These are phyloP conservation scores for Noccaea caerulescens DNA, from an alignment of 345 rosid genomes.

Conservation along the genomic window DNA sequence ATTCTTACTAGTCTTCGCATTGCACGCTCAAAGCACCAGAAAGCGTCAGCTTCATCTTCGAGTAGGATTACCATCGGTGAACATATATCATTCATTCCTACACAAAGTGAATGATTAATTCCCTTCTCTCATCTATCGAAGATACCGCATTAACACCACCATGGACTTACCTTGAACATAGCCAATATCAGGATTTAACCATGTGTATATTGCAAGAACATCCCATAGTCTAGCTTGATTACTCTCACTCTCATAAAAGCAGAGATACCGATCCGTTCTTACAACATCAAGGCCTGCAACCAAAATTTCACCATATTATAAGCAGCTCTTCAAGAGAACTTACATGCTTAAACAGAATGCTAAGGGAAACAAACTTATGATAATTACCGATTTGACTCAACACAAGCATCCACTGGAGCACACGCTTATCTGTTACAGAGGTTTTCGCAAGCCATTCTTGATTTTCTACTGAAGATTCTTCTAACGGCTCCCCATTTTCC, in stretches of 20 bases:
- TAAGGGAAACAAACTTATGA: background rate
- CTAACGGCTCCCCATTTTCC: constrained; percentile 69
- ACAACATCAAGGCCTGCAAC: constrained; percentile 84
- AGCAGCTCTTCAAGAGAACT: constrained; percentile 3
- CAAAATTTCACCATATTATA: constrained; percentile 11
- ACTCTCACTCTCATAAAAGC: constrained; percentile 70
- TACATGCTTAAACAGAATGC: background rate
- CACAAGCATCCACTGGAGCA: constrained; percentile 74
- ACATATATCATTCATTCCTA: constrained; percentile 97
- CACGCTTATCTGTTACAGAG: constrained; percentile 61
- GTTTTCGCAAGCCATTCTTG: constrained; percentile 45
- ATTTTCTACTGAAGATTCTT: constrained; percentile 46
- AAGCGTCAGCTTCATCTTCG: constrained; percentile 91
- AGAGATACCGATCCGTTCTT: constrained; percentile 82
- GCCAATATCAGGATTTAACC: constrained; percentile 86
- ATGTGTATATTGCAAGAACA: constrained; percentile 75
- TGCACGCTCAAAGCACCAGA: constrained; percentile 92
- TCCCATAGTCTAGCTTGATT: constrained; percentile 91
- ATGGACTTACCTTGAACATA: constrained; percentile 76
- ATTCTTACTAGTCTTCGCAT: constrained; percentile 77
- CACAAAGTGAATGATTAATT: background rate
- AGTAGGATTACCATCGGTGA: constrained; percentile 86
- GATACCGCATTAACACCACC: background rate
- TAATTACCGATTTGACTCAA: constrained; percentile 83
- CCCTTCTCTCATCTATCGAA: background rate